Percentiles rank a stretch among this genome's conserved stretches.
phyloP scores from a whole-genome alignment of 129 eudicot species.

The Solidago caesia region DNA sequence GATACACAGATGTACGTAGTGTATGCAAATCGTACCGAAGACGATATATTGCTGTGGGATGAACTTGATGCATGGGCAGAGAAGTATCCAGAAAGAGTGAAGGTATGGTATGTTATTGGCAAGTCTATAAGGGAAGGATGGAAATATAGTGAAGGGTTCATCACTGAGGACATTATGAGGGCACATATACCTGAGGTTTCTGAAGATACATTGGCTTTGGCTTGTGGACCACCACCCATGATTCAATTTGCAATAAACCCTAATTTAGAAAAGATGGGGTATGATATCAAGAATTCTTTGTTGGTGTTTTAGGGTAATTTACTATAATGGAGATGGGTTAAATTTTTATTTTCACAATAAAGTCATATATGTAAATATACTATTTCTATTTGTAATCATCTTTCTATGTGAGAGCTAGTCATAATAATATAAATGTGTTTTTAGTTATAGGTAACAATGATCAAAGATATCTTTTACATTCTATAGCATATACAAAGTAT shows the following conservation, averaged over 20 bases:
- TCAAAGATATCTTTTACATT: background rate
- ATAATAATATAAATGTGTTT: slow-evolving; percentile 10
- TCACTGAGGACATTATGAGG: slow-evolving; percentile 57
- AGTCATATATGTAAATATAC: slow-evolving; percentile 29
- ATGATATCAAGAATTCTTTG: slow-evolving; percentile 66
- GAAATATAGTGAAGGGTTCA: slow-evolving; percentile 68
- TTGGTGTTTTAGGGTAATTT: slow-evolving; percentile 54
- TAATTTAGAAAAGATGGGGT: slow-evolving; percentile 89
- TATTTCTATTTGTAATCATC: slow-evolving; percentile 24
- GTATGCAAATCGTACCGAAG: slow-evolving; percentile 93
- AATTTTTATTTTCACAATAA: slow-evolving; percentile 2
- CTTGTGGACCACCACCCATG: slow-evolving; percentile 97
- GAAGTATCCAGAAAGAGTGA: slow-evolving; percentile 53
- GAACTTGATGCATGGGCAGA: slow-evolving; percentile 82
- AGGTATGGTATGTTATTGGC: slow-evolving; percentile 86
- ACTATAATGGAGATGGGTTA: slow-evolving; percentile 9
- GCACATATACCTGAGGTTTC: slow-evolving; percentile 66
- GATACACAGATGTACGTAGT: slow-evolving; percentile 82
- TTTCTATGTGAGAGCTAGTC: background rate
- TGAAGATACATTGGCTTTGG: slow-evolving; percentile 59
- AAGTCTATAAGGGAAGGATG: slow-evolving; percentile 55
- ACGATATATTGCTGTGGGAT: slow-evolving; percentile 72
- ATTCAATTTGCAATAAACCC: slow-evolving; percentile 86
- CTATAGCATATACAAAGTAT: background rate
- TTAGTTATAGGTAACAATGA: background rate